These are phyloP conservation scores for Panicum virgatum DNA, from an alignment of 202 grass and related monocot genomes.

Conservation along the genomic window DNA sequence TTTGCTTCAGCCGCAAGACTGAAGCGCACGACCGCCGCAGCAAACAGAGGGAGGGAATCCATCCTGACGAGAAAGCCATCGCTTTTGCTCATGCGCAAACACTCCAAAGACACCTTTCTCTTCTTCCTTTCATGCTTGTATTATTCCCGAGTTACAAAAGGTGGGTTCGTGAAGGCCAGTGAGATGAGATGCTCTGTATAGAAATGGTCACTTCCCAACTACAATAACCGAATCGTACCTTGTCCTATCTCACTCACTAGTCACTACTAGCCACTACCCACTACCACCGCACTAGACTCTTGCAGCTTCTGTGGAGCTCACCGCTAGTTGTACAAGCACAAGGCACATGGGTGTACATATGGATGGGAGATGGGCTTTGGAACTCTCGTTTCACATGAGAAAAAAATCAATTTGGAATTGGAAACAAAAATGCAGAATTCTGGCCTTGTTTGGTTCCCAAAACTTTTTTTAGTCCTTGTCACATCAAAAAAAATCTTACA, in stretches of 20 bases:
- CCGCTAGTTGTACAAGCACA: neutral
- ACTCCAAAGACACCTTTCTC: slow-evolving; percentile 38
- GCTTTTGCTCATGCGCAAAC: slow-evolving; percentile 35
- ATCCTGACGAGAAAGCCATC: slow-evolving; percentile 23
- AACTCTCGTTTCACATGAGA: neutral
- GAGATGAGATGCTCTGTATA: neutral
- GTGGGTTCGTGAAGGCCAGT: neutral
- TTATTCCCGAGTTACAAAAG: slow-evolving; percentile 7
- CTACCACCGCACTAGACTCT: neutral
- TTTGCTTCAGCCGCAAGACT: slow-evolving; percentile 43
- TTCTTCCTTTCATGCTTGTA: neutral
- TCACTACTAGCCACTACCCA: no score
- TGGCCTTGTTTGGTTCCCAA: no score
- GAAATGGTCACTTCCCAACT: slow-evolving; percentile 23
- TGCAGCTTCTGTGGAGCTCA: neutral
- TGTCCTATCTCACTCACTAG: slow-evolving; percentile 16
- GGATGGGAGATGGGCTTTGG: no score
- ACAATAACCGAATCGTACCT: slow-evolving; percentile 32
- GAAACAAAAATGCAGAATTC: neutral
- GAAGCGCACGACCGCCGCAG: neutral
- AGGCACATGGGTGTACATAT: neutral
- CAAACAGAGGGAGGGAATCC: slow-evolving; percentile 29
- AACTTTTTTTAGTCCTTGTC: no score
- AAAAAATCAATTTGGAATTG: neutral
- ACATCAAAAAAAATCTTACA: no score